Base-by-base conservation (phyloP, 495 filamentous ascomycete genomes). In the Xylaria cubensis region DNA sequence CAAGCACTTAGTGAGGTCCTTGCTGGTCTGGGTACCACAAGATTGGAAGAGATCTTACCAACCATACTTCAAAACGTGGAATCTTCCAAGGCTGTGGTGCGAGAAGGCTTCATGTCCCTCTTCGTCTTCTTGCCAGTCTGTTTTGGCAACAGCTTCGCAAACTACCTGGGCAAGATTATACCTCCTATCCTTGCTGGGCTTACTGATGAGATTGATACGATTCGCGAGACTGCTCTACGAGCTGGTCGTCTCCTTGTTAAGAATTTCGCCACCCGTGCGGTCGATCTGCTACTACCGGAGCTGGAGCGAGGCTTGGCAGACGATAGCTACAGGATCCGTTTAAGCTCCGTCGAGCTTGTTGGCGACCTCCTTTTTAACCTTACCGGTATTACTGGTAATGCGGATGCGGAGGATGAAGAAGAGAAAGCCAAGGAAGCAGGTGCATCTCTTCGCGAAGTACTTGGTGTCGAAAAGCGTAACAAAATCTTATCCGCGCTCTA, bases 51-150 rank as follows among this genome's bases (percentile, higher is more conserved):
- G 82, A 99, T 95, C 2, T 83, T 99, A 65, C 97, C 96, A 62
- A 98, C 96, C 8, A 97, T 99, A 72, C 83, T 99, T 34, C 96
- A 99, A 78, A 99, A 99, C 74, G 95, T 97, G 64, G 90, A 92
- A 74, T 98, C 96, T 77, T 87, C 93, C 64, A 98, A 97, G 80
- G 81, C 96, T 24, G 87, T 93, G 73, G 93, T 98, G 71, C 90
- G 96, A 72, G 96, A 99, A 86, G 96, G 96, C 46, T 99, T 98
- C 86, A 99, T 99, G 96, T 97, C 96, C 36, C 88, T 99, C 51
- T 99, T 99, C 83, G 98, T 99, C 74, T 99, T 97, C 87, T 89
- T 99, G 82, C 96, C 96, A 21, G 97, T 97, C 69, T 99, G 96
- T 82, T 99, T 99, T 79, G 96, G 96, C 74, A 98, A 98, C 86